Conservation (phyloP, 495 filamentous ascomycete genomes). For the Podospora sp. region DNA sequence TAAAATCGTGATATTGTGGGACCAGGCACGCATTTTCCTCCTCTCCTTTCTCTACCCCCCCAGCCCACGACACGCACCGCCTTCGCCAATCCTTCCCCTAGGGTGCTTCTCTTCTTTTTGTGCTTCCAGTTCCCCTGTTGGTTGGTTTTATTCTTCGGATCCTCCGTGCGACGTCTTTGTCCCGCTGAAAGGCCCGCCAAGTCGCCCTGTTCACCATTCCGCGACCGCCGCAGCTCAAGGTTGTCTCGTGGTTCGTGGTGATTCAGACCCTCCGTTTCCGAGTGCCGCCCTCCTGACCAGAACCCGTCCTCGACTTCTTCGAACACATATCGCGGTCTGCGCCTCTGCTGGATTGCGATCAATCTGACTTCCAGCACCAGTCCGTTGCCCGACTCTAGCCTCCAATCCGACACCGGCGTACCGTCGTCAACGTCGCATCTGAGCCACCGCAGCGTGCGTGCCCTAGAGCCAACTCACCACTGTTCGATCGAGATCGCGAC, state of each 20-base stretch:
- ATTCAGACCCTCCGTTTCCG: constrained; percentile 13
- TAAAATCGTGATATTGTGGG: constrained; percentile 39
- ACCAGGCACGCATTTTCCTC: constrained; percentile 22
- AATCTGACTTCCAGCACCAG: constrained; percentile 3
- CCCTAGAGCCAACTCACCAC: constrained; percentile 1
- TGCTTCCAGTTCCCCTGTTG: constrained; percentile 32
- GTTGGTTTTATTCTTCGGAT: constrained; percentile 36
- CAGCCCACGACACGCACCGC: constrained; percentile 38
- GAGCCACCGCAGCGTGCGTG: constrained; percentile 6
- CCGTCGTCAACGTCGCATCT: constrained; percentile 10
- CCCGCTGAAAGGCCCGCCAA: constrained; percentile 24
- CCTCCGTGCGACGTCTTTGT: constrained; percentile 28
- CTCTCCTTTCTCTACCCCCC: constrained; percentile 17
- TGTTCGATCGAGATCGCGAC: constrained; percentile 13
- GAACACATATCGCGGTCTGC: neutral
- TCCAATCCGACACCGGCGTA: constrained; percentile 17
- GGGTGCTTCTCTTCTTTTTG: constrained; percentile 42
- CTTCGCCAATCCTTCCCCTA: constrained; percentile 40
- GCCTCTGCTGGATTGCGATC: neutral
- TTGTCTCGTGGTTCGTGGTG: constrained; percentile 12
- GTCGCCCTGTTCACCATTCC: constrained; percentile 11
- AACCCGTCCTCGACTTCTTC: constrained; percentile 9
- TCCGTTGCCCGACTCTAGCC: neutral
- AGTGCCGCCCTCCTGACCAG: constrained; percentile 17
- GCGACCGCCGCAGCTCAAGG: neutral